Evolutionary conservation across 2,329 filamentous ascomycete genomes (phyloP).

Genomic region (Colletotrichum echinochloae): DNA sequence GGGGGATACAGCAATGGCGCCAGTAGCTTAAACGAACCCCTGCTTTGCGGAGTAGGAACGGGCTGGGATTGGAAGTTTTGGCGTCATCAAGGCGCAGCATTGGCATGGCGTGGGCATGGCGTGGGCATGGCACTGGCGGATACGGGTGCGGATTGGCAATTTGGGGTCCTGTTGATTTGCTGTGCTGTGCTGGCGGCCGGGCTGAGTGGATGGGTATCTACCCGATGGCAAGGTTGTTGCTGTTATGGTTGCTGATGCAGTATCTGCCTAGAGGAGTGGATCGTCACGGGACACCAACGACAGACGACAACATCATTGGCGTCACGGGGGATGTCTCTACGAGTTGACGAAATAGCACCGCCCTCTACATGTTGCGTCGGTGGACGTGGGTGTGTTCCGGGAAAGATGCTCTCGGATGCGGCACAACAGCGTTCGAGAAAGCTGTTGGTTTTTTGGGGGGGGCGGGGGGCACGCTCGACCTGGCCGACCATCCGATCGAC

Average conservation of each 20-base stretch:
- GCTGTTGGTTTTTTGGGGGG: too few species aligned
- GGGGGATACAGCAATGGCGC: neutral
- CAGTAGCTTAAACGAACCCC: neutral
- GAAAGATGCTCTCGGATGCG: constrained; percentile 17
- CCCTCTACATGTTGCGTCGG: neutral
- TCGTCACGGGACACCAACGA: neutral
- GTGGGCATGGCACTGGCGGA: constrained; percentile 9
- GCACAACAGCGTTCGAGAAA: neutral
- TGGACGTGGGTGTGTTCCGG: neutral
- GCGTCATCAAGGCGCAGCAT: constrained; percentile 8
- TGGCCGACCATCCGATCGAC: constrained; percentile 18
- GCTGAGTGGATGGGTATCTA: neutral
- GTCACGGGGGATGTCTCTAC: neutral
- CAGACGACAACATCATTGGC: neutral
- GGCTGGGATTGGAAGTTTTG: neutral
- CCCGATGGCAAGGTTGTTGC: neutral
- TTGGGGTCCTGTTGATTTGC: constrained; percentile 3
- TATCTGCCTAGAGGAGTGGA: neutral
- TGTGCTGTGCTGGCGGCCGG: constrained; percentile 3
- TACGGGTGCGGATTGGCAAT: constrained; percentile 9
- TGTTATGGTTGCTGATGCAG: neutral
- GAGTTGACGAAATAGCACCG: neutral
- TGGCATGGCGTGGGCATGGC: constrained; percentile 4
- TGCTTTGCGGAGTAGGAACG: neutral
- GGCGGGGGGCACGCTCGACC: neutral